phyloP scores from a whole-genome alignment of 768 basidiomycete species.

The Mycena haematopus region DNA sequence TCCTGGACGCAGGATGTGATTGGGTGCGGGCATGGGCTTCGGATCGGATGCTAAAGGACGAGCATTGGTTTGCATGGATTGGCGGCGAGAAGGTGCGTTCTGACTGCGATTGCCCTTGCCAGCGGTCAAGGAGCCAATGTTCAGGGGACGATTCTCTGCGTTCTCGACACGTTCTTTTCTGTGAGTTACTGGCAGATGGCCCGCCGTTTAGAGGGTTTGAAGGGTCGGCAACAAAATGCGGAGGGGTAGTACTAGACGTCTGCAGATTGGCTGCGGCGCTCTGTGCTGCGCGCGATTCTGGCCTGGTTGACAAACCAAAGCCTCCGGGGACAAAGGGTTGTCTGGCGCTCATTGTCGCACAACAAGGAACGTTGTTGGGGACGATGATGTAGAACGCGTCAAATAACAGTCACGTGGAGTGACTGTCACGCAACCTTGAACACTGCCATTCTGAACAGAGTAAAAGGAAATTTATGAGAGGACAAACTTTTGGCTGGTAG shows the following conservation, averaged over 20 bases:
- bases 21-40: background rate
- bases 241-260: background rate
- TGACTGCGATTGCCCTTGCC: constrained; percentile 13
- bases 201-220: constrained; percentile 27
- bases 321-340: constrained; percentile 13
- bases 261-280: background rate
- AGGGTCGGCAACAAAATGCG: constrained; percentile 21
- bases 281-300: constrained; percentile 16
- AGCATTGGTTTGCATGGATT: constrained; percentile 18
- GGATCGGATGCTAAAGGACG: constrained; percentile 18
- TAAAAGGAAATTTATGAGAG: too few relatives aligned
- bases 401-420: background rate
- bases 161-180: constrained; percentile 11
- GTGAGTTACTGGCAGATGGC: background rate
- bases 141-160: constrained; percentile 10
- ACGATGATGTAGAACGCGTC: constrained; percentile 6
- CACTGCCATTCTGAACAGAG: too few relatives aligned
- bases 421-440: background rate
- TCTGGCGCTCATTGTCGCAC: constrained; percentile 15
- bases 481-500: too few relatives aligned
- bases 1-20: constrained; percentile 5
- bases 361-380: too few relatives aligned
- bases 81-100: constrained; percentile 19
- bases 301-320: constrained; percentile 5
- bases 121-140: constrained; percentile 20